Evolutionary conservation across 1,284 basidiomycete genomes (phyloP), one percentile per base, ranked within the genome.

Genomic region (Neolentinus lepideus): DNA sequence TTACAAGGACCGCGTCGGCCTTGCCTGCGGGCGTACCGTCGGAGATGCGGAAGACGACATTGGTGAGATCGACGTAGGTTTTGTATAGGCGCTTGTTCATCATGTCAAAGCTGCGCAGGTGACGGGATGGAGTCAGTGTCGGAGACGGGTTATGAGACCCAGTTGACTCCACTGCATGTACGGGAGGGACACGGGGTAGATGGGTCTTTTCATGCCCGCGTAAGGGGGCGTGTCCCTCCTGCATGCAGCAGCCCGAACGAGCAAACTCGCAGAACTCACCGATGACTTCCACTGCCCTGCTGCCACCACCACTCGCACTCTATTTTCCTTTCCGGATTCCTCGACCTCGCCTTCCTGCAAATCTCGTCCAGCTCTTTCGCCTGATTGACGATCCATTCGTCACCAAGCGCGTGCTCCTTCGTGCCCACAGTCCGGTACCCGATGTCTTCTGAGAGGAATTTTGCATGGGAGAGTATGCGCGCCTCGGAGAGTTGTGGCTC

Each of bases 341-440:
- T 14, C 12, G 4, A 11, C 33, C 21, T 54, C 24, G 64, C 66
- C 46, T 67, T 69, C 21, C 63, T 66, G 64, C 92, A 94, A 56
- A 83, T 68, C 22, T 69, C 67, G 62, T 81, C 75, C 24, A 93
- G 68, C 45, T 75, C 73, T 56, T 83, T 71, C 1, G 88, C 86
- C 63, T 89, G 80, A 47, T 77, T 70, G 21, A 88, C 66, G 75
- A 97, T 85, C 84, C 94, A 98, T 38, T 79, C 73, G 63, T 98
- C 94, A 3, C 90, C 94, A 26, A 84, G 70, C 0, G 91, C 85
- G 71, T 98, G 94, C 68, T 98, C 91, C 43, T 79, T 77, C 0
- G 94, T 96, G 0, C 96, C 96, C 16, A 97, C 92, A 0, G 92
- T 96, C 45, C 96, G 81, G 72, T 88, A 98, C 2, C 95, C 95